Base-by-base conservation (phyloP, 1,139 yeast genomes). In the Hansenula sp. region DNA sequence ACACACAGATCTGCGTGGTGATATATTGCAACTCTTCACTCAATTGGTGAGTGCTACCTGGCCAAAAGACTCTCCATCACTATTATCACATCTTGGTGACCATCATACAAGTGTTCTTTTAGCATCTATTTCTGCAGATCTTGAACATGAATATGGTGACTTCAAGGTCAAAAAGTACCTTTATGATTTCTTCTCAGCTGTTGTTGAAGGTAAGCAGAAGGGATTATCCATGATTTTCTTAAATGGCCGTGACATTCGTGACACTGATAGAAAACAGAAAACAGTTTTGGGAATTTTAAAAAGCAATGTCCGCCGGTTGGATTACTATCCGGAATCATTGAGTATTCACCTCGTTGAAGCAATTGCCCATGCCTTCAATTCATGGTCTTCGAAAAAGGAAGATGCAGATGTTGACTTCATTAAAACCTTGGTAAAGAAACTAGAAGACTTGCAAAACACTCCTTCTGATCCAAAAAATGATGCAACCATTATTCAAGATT, bases 171-270 rank as follows among this genome's bases (percentile, higher is more conserved):
- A 84, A 46, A 76, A 79, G 24, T 70, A 77, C 6, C 67, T 87
- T 17, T 86, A 86, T 55, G 79, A 77, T 45, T 86, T 89, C 52
- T 78, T 91, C 48, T 76, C 93, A n/a, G 74, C 90, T 0, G 83
- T 88, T 6, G 74, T 87, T 73, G 79, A 77, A 51, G 82, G 88
- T 9, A 79, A 83, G 46, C 97, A 93, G 65, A 95, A 90, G 59
- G 98, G 98, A 1, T 66, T 91, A 28, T 76, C 96, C 0, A 85
- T 87, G 41, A 70, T 87, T 38, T 78, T 93, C 49, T 70, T 89
- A 36, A 84, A 88, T 41, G 96, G 96, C 1, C 68, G 77, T 47
- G 84, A 82, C 50, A 77, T 67, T 24, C 61, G 68, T 35, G 71
- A 61, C 38, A 47, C 45, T 50, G 65, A 48, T 36, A 54, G 39